Percentiles rank a stretch among this genome's conserved stretches.
Conservation (phyloP, 306 rosid genomes). For the Adenanthera pavonina region DNA sequence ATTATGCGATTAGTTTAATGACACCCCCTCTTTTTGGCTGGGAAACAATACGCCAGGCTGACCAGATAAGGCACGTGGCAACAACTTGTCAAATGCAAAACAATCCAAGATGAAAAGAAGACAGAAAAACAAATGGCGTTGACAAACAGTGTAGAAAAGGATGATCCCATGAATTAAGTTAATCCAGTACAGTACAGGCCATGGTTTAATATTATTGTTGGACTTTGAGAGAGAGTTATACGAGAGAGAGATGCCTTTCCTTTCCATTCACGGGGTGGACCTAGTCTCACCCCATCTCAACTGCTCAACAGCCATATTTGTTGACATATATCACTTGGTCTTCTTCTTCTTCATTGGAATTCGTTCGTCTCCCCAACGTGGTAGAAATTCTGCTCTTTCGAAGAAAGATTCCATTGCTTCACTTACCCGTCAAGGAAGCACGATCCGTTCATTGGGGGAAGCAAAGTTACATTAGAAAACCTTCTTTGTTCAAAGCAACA, state of each 20-base stretch:
- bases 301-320: background rate
- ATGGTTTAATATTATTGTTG: slow-evolving; percentile 1
- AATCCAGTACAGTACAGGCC: background rate
- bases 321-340: background rate
- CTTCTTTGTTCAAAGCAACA: slow-evolving; percentile 32
- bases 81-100: background rate
- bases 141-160: background rate
- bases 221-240: background rate
- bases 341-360: slow-evolving; percentile 20
- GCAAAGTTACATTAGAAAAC: slow-evolving; percentile 28
- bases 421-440: slow-evolving; percentile 47
- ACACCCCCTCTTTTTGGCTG: background rate
- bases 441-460: slow-evolving; percentile 61
- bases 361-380: slow-evolving; percentile 1
- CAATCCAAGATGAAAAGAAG: background rate
- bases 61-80: slow-evolving; percentile 3
- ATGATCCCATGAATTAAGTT: background rate
- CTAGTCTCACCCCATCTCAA: background rate
- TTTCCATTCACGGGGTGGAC: slow-evolving; percentile 20
- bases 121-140: background rate
- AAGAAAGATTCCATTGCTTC: slow-evolving; percentile 21
- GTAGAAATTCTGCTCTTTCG: slow-evolving; percentile 28
- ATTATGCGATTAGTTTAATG: background rate
- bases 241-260: slow-evolving; percentile 10
- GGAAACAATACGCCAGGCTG: background rate